These are phyloP conservation scores for Eucalyptus brandiana DNA, from an alignment of 345 rosid species.

Conservation along the genomic window DNA sequence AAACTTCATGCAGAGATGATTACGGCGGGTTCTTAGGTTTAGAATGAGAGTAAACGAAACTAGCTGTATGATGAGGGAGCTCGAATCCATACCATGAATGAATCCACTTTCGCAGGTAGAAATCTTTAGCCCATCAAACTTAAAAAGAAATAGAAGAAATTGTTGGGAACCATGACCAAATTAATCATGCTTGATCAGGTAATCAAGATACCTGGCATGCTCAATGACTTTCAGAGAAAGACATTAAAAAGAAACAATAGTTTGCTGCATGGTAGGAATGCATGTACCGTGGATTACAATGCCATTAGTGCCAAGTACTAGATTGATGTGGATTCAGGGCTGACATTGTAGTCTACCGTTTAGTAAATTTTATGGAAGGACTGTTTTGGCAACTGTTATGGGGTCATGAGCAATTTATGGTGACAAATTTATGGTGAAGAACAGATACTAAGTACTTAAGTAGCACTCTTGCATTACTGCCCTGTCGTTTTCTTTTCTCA, in stretches of 20 bases:
- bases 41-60: neutral
- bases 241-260: neutral
- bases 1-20: neutral
- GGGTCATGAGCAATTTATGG: too few relatives aligned
- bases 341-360: neutral
- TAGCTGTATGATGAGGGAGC: neutral
- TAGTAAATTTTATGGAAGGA: neutral
- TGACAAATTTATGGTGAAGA: too few relatives aligned
- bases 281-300: neutral
- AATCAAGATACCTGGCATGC: neutral
- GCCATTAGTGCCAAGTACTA: neutral
- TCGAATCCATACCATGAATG: neutral
- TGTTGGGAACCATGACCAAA: neutral
- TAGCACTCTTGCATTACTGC: too few relatives aligned
- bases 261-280: neutral
- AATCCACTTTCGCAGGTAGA: neutral
- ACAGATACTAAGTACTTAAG: too few relatives aligned
- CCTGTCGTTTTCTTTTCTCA: too few relatives aligned
- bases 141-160: too few relatives aligned
- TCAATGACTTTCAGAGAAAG: neutral
- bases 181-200: neutral
- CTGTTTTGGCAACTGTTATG: neutral
- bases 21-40: neutral
- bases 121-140: neutral
- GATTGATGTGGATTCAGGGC: neutral